These are phyloP conservation scores for Citrus mangshanensis DNA, from an alignment of 345 rosid genomes.

Conservation along the genomic window DNA sequence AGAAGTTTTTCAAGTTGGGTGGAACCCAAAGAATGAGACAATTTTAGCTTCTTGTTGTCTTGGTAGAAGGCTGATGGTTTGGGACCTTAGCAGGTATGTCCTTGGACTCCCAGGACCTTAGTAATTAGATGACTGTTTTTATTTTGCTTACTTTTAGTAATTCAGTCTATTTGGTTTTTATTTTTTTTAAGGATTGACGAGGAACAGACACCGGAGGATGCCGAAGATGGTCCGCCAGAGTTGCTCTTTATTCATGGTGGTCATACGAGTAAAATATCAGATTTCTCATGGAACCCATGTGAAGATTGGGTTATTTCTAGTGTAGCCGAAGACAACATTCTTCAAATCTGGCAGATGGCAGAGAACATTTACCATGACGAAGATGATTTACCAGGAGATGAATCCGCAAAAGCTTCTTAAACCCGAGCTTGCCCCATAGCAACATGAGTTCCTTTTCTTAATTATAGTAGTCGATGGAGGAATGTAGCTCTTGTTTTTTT, in stretches of 20 bases:
- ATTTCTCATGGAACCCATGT: constrained; percentile 99
- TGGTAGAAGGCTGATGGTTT: constrained; percentile 98
- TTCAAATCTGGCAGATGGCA: constrained; percentile 99
- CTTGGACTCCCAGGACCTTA: constrained; percentile 1
- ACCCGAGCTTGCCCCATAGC: not conserved
- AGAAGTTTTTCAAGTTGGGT: constrained; percentile 99
- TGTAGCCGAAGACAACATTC: constrained; percentile 98
- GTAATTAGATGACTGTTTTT: not conserved
- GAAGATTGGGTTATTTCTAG: constrained; percentile 98
- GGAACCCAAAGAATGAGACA: constrained; percentile 98
- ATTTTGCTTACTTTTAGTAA: not conserved
- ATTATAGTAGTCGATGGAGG: not conserved
- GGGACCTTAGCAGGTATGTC: constrained; percentile 98
- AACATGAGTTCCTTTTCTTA: not conserved
- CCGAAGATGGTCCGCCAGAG: constrained; percentile 99
- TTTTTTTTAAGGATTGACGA: constrained; percentile 54
- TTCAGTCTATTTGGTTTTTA: not conserved
- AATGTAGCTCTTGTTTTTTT: not conserved
- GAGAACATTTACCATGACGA: constrained; percentile 98
- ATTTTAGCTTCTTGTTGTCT: constrained; percentile 98
- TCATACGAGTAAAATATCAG: constrained; percentile 96
- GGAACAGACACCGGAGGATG: constrained; percentile 79
- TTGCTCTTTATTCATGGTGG: constrained; percentile 98
- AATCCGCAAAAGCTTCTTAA: constrained; percentile 54
- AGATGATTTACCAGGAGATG: constrained; percentile 87